These are phyloP conservation scores for Xylaria sp. DNA, from an alignment of 2,329 filamentous ascomycete genomes.

Conservation along the genomic window DNA sequence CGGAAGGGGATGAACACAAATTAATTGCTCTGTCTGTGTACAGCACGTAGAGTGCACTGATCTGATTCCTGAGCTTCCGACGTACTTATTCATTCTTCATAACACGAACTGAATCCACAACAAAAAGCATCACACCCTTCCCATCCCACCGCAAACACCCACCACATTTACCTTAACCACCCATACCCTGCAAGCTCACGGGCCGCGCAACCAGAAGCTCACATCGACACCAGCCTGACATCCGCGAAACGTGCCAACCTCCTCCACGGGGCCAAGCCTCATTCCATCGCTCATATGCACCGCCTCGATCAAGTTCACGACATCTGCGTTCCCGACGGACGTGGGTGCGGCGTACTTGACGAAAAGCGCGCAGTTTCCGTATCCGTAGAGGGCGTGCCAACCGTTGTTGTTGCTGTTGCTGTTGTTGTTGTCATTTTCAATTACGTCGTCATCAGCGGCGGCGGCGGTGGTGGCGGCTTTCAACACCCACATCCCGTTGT, in stretches of 20 bases:
- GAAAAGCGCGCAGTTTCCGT: conserved; percentile 22
- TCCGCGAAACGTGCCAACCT: conserved; percentile 14
- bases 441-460: conserved; percentile 17
- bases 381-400: conserved; percentile 23
- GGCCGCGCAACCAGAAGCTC: conserved; percentile 29
- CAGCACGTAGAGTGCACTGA: too few species aligned
- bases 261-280: conserved; percentile 18
- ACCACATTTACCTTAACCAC: not conserved
- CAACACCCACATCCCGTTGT: conserved; percentile 27
- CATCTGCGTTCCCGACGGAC: conserved; percentile 26
- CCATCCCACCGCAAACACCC: not conserved
- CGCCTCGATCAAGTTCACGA: conserved; percentile 22
- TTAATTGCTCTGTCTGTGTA: too few species aligned
- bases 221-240: conserved; percentile 21
- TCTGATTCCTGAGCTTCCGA: too few species aligned
- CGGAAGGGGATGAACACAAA: too few species aligned
- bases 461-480: conserved; percentile 17
- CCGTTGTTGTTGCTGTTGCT: conserved; percentile 4
- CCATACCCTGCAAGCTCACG: not conserved
- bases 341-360: conserved; percentile 26
- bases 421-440: conserved; percentile 19
- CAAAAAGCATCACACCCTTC: too few species aligned
- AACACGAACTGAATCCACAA: too few species aligned
- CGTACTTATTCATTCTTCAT: too few species aligned
- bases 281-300: conserved; percentile 12